Conservation (phyloP, 73 alveolate genomes). For the Paramecium caudatum region DNA sequence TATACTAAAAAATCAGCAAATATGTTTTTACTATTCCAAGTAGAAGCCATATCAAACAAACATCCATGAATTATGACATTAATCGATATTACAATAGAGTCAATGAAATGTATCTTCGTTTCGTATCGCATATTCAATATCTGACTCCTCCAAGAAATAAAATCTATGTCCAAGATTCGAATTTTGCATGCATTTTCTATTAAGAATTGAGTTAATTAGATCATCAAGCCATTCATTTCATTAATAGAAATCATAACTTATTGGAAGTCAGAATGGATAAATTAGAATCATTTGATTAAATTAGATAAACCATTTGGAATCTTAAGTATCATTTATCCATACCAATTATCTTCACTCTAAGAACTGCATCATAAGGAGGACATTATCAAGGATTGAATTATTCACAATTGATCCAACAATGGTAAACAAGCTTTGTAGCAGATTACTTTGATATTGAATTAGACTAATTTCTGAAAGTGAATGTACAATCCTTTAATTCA, state of each 20-base stretch:
- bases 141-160: not conserved
- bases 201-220: conserved; percentile 6
- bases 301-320: not conserved
- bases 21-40: conserved; percentile 26
- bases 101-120: not conserved
- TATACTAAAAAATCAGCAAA: not conserved
- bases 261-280: conserved; percentile 38
- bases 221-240: not conserved
- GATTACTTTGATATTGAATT: conserved; percentile 42
- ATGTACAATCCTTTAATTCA: not conserved
- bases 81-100: not conserved
- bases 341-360: conserved; percentile 33
- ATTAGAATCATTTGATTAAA: conserved; percentile 2
- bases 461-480: not conserved
- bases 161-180: conserved; percentile 11
- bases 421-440: not conserved
- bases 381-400: not conserved
- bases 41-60: not conserved
- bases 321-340: not conserved
- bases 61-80: conserved; percentile 1
- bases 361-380: conserved; percentile 13
- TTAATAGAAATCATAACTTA: conserved; percentile 33
- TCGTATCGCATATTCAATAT: not conserved
- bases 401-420: not conserved
- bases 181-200: conserved; percentile 22